A percentile compares a stretch with the other conserved stretches of the same genome.
Conservation (phyloP, 495 filamentous ascomycete genomes). For the Talaromyces nanjingensis region DNA sequence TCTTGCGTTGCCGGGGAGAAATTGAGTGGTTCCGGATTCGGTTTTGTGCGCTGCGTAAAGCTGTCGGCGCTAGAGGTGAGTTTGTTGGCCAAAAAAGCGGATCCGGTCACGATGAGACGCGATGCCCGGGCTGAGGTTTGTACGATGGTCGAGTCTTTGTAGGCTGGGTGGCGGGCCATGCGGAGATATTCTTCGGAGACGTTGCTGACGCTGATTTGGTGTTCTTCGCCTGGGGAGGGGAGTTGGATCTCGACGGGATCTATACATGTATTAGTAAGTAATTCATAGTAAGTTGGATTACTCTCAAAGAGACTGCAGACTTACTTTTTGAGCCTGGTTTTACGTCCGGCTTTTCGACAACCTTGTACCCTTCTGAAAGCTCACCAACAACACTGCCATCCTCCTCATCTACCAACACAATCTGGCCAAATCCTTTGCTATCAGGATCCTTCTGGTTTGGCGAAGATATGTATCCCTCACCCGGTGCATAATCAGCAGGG, state of each 20-base stretch:
- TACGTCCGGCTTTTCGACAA: constrained; percentile 67
- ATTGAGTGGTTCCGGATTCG: constrained; percentile 68
- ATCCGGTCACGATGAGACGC: constrained; percentile 84
- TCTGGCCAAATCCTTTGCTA: constrained; percentile 57
- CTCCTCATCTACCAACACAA: constrained; percentile 94
- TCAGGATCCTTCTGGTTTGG: constrained; percentile 15
- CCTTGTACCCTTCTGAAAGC: constrained; percentile 70
- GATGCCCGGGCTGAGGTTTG: constrained; percentile 87
- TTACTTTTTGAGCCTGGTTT: constrained; percentile 82
- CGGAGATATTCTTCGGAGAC: constrained; percentile 73
- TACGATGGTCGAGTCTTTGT: constrained; percentile 78
- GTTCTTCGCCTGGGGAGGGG: constrained; percentile 61
- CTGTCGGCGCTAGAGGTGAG: constrained; percentile 68
- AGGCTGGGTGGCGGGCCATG: constrained; percentile 80
- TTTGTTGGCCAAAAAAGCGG: constrained; percentile 67
- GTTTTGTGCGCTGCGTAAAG: constrained; percentile 73
- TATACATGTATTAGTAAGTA: constrained; percentile 21
- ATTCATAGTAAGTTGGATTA: not conserved
- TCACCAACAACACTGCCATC: constrained; percentile 93
- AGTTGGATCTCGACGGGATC: constrained; percentile 89
- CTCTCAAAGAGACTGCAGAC: constrained; percentile 13
- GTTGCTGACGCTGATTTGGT: constrained; percentile 66
- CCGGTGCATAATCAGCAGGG: constrained; percentile 68
- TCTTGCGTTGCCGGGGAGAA: constrained; percentile 83
- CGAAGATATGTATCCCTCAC: constrained; percentile 61